Conservation (phyloP, 2,329 filamentous ascomycete species). For the Exserohilum turcica region DNA sequence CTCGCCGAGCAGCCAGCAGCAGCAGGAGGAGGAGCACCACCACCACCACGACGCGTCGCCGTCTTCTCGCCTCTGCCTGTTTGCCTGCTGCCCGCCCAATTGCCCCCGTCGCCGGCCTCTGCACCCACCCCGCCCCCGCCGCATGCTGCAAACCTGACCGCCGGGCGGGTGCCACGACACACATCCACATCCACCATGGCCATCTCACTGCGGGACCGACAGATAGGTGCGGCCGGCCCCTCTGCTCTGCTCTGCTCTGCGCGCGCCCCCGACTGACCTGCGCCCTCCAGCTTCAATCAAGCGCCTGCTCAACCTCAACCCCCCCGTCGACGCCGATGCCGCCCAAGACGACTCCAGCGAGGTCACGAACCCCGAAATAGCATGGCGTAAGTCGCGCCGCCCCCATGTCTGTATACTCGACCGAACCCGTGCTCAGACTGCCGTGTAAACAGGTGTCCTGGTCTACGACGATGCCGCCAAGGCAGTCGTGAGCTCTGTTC, state of each 20-base stretch:
- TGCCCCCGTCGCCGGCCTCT: neutral
- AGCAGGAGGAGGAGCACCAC: too few relatives aligned
- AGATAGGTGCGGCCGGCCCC: slow-evolving; percentile 55
- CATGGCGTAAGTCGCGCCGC: slow-evolving; percentile 17
- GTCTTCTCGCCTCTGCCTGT: slow-evolving; percentile 14
- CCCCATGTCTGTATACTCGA: neutral
- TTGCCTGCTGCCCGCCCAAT: neutral
- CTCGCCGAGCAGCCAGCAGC: slow-evolving; percentile 7
- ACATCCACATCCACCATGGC: slow-evolving; percentile 38
- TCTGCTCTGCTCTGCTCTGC: too few relatives aligned
- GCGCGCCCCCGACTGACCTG: slow-evolving; percentile 13
- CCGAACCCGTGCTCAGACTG: neutral
- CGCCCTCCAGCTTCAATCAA: slow-evolving; percentile 76
- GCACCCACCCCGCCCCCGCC: neutral
- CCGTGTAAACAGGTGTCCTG: slow-evolving; percentile 60
- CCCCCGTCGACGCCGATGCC: slow-evolving; percentile 61
- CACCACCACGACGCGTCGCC: slow-evolving; percentile 17
- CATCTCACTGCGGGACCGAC: slow-evolving; percentile 66
- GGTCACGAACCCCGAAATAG: slow-evolving; percentile 14
- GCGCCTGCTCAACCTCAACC: slow-evolving; percentile 94
- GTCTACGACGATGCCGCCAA: slow-evolving; percentile 92
- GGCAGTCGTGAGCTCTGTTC: slow-evolving; percentile 87
- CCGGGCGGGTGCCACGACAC: slow-evolving; percentile 28
- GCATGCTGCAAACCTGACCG: slow-evolving; percentile 36
- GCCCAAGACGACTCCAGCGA: slow-evolving; percentile 64